phyloP scores from a whole-genome alignment of 306 rosid genomes.

The Sindora glabra region DNA sequence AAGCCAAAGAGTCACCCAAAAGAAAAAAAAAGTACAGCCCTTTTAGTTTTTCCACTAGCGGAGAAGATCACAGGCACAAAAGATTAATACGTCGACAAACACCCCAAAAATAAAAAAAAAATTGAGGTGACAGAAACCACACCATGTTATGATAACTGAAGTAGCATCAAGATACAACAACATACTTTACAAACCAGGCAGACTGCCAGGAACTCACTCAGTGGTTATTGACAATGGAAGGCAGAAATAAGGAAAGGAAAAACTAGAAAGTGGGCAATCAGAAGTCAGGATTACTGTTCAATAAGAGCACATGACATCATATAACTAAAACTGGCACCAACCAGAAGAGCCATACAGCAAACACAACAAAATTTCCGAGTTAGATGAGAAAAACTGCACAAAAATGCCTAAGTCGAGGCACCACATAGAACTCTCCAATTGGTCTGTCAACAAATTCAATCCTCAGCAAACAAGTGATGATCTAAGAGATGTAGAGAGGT shows the following conservation, averaged over 20 bases:
- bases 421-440: conserved; percentile 15
- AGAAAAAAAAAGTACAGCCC: not conserved
- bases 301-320: conserved; percentile 16
- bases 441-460: not conserved
- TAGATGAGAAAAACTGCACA: conserved; percentile 24
- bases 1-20: not conserved
- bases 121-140: not conserved
- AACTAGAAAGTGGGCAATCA: not conserved
- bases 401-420: conserved; percentile 2
- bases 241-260: not conserved
- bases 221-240: not conserved
- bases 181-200: conserved; percentile 20
- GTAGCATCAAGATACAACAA: conserved; percentile 6
- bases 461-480: conserved; percentile 73
- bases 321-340: conserved; percentile 19
- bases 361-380: conserved; percentile 17
- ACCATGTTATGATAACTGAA: not conserved
- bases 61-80: not conserved
- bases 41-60: not conserved
- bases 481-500: conserved; percentile 60
- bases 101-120: not conserved
- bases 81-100: not conserved
- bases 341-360: conserved; percentile 7
- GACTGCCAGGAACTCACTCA: not conserved
- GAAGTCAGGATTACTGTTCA: conserved; percentile 14